Evolutionary conservation across 768 basidiomycete genomes (phyloP), one percentile per base, ranked within the genome.

Genomic region (Steccherinum ochraceum): DNA sequence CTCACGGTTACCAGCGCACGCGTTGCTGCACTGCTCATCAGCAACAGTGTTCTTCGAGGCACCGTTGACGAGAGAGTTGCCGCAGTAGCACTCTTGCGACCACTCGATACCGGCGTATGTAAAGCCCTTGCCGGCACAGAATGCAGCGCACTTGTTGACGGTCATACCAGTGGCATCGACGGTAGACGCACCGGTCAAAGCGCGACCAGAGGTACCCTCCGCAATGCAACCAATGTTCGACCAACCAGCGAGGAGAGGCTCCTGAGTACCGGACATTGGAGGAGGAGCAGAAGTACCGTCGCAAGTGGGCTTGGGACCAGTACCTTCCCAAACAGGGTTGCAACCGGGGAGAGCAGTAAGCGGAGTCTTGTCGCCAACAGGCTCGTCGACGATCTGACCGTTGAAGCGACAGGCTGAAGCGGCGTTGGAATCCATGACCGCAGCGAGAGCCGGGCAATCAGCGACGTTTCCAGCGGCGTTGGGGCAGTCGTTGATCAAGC

Each of bases 41-140:
- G 44, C 24, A 45, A 60, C 50, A 21, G 52, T 18, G 43, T 21
- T 50, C 5, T 27, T 50, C n/a, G 52, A 25, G 25, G 61, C 61
- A 48, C 59, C 59, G 49, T 63, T 60, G 27, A 40, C 26, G 50
- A 59, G 52, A 35, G 52, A 42, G 56, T 59, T 56, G 49, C 56
- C 61, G 56, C 63, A 62, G 57, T 56, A 56, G 52, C 55, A 56
- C 40, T 56, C 46, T 49, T 56, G 19, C 12, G 20, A 7, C 7
- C 19, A 64, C 55, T 64, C 62, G 23, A 53, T 51, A 20, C 61
- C 62, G 10, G 61, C 62, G 35, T 58, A 51, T 48, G 40, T 44
- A 52, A 54, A 64, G 39, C 54, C 56, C 40, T 52, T 40, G 48
- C 45, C 39, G 19, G 49, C 56, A 45, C 58, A 60, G 56, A 53